phyloP scores from a whole-genome alignment of 2,329 filamentous ascomycete species.

The Penicillium sp. region DNA sequence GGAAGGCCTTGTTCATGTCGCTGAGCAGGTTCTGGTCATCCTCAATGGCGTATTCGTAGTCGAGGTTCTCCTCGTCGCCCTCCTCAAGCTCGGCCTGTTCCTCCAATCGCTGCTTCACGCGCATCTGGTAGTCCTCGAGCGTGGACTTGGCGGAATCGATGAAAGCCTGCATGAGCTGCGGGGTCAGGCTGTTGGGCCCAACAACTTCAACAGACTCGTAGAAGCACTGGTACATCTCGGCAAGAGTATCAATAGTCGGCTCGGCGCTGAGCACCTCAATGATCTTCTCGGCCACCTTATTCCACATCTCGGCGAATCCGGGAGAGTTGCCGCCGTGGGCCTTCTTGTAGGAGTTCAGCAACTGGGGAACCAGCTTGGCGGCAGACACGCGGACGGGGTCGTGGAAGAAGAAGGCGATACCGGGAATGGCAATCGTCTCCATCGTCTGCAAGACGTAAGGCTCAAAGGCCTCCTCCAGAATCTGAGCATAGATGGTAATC shows the following conservation, averaged over 20 bases:
- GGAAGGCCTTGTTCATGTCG: slow-evolving; percentile 99
- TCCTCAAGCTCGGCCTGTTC: slow-evolving; percentile 84
- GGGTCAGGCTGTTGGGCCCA: slow-evolving; percentile 78
- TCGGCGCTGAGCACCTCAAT: slow-evolving; percentile 92
- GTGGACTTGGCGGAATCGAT: slow-evolving; percentile 84
- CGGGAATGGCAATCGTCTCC: slow-evolving; percentile 93
- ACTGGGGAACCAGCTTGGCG: slow-evolving; percentile 89
- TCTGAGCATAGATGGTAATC: slow-evolving; percentile 94
- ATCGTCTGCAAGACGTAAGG: slow-evolving; percentile 91
- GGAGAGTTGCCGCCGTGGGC: slow-evolving; percentile 79
- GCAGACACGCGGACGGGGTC: slow-evolving; percentile 95
- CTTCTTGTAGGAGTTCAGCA: slow-evolving; percentile 92
- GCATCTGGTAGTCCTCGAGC: slow-evolving; percentile 88
- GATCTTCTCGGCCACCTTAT: slow-evolving; percentile 81
- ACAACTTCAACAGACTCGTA: slow-evolving; percentile 97
- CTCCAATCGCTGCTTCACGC: slow-evolving; percentile 80
- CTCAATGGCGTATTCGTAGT: slow-evolving; percentile 87
- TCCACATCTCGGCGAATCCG: slow-evolving; percentile 82
- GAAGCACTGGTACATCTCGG: slow-evolving; percentile 99
- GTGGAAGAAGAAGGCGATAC: slow-evolving; percentile 98
- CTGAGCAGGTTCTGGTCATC: slow-evolving; percentile 95
- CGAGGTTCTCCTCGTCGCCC: slow-evolving; percentile 85
- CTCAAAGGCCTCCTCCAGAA: slow-evolving; percentile 89
- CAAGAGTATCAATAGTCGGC: slow-evolving; percentile 91
- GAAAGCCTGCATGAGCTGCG: slow-evolving; percentile 80